Base-by-base conservation (phyloP, 192 early-diverging fungal species). In the Backusella tarrabulga region DNA sequence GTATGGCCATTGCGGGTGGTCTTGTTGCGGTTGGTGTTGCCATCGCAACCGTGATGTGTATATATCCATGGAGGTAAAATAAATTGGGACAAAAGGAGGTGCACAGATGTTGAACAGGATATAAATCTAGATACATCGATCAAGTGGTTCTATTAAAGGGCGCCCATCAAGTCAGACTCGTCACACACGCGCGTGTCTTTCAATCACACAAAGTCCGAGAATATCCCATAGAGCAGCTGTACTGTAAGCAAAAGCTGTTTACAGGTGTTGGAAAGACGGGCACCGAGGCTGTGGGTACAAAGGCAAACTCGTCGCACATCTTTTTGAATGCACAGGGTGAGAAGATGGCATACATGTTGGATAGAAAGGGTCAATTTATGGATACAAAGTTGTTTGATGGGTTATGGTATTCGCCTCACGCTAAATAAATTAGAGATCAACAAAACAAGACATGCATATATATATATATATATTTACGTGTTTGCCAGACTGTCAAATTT, bases 301-400 rank as follows among this genome's bases (percentile, higher is more conserved):
- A 78, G 1, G 67, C 79, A 1, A 78, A 70, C 35, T 80, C 83
- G 41, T 72, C 74, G 0, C 73, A 81, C 34, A 71, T 86, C 41
- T 84, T 82, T 69, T 71, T 84, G 14, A 72, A 79, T 14, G 70
- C 73, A 19, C n/a, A 76, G 44, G 70, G 74, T 36, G 79, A 84
- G 41, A 76, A 73, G 35, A 63, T 86, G 70, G 80, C 73, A 21
- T 84, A 80, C 29, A 78, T 83, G 40, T 67, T 86, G 40, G 78
- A 84, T 71, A 68, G 85, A 54, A 80, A 77, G 50, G 85, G 85
- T 9, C 63, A 50, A 15, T 86, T 78, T 76, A 74, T 74, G 41
- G 81, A 86, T 60, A 81, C 79, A n/a, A 79, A 71, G 44, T 7
- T 84, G 42, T 82, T 86, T 79, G 85, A 86, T 72, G 68, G 72